Evolutionary conservation across 2,329 filamentous ascomycete species (phyloP).

Genomic region (Aspergillaceae sp.): DNA sequence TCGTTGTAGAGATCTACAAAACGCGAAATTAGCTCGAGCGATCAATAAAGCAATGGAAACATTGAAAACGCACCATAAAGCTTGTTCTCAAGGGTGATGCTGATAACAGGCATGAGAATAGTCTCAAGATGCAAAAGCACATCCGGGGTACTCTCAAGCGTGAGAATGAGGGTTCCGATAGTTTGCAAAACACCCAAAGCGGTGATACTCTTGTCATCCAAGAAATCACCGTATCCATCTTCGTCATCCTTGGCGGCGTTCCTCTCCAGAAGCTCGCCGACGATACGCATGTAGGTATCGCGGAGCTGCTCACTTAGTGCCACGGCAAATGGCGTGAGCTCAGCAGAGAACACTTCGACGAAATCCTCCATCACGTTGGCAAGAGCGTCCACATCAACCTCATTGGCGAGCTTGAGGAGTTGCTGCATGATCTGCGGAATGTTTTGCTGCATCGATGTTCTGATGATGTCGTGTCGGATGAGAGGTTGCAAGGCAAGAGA

Average conservation of each 20-base stretch:
- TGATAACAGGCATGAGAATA: slow-evolving; percentile 94
- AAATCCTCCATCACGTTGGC: slow-evolving; percentile 99
- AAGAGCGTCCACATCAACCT: slow-evolving; percentile 92
- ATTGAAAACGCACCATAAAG: slow-evolving; percentile 59
- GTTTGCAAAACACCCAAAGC: slow-evolving; percentile 93
- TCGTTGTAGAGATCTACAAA: slow-evolving; percentile 88
- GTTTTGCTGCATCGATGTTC: slow-evolving; percentile 90
- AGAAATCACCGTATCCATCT: slow-evolving; percentile 76
- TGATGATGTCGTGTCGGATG: slow-evolving; percentile 90
- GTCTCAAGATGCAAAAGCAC: slow-evolving; percentile 90
- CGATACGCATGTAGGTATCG: slow-evolving; percentile 90
- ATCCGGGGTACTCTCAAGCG: slow-evolving; percentile 91
- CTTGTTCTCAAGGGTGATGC: slow-evolving; percentile 93
- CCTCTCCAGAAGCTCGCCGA: slow-evolving; percentile 82
- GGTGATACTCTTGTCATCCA: slow-evolving; percentile 98
- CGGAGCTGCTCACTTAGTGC: slow-evolving; percentile 90
- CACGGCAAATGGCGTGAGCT: slow-evolving; percentile 93
- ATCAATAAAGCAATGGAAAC: neutral
- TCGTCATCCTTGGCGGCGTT: slow-evolving; percentile 67
- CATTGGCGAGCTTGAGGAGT: slow-evolving; percentile 89
- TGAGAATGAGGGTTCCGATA: slow-evolving; percentile 93
- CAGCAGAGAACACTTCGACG: slow-evolving; percentile 94
- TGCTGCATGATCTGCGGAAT: slow-evolving; percentile 99
- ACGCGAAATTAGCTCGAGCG: neutral
- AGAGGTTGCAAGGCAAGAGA: slow-evolving; percentile 89